phyloP scores from a whole-genome alignment of 2,329 filamentous ascomycete species.

The Colletotrichum abscissum region DNA sequence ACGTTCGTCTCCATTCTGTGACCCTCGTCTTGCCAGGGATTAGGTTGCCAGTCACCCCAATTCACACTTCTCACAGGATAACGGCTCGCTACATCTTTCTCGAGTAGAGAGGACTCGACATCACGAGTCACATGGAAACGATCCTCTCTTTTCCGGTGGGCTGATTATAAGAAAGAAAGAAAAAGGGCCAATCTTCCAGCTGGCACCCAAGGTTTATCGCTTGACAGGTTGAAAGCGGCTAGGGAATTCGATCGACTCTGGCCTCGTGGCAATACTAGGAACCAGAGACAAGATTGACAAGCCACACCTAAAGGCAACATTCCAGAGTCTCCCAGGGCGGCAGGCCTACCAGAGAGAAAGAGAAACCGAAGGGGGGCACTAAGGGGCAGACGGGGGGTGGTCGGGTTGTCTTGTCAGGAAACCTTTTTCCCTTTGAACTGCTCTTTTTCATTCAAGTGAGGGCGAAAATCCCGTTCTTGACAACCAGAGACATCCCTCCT shows the following conservation, averaged over 20 bases:
- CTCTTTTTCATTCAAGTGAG: constrained; percentile 1
- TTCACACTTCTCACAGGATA: background rate
- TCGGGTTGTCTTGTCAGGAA: background rate
- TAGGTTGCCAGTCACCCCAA: background rate
- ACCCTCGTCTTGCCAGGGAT: background rate
- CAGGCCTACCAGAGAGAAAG: background rate
- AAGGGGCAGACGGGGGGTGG: background rate
- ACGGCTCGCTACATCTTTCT: background rate
- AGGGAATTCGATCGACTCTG: background rate
- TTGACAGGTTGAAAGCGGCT: background rate
- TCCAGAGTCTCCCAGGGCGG: background rate
- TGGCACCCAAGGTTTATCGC: background rate
- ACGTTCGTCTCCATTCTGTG: background rate
- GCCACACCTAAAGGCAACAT: constrained; percentile 18
- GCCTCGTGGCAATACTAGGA: constrained; percentile 21
- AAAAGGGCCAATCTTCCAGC: background rate
- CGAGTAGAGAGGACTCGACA: background rate
- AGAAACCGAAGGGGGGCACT: background rate
- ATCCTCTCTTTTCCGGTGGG: background rate
- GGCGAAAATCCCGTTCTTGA: background rate
- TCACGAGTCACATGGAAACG: background rate
- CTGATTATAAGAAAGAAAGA: background rate
- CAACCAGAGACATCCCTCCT: constrained; percentile 21
- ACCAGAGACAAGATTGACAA: constrained; percentile 13
- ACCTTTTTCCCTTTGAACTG: background rate